Percentiles rank a stretch among this genome's conserved stretches.
phyloP scores from a whole-genome alignment of 2,329 filamentous ascomycete genomes.

The Fusarium equiseti region DNA sequence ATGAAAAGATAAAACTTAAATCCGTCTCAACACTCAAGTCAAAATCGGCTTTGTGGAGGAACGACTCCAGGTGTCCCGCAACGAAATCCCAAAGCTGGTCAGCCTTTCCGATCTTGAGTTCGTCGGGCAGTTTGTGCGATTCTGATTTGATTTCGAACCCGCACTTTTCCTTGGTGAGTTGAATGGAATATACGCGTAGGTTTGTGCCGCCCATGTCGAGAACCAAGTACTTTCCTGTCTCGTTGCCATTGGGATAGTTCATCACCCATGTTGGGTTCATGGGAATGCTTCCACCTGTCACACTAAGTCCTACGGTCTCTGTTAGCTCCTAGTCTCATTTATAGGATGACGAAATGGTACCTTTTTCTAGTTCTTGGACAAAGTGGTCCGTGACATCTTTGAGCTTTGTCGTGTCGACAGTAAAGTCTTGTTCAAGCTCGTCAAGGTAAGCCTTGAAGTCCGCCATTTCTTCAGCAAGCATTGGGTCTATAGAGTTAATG shows the following conservation, averaged over 20 bases:
- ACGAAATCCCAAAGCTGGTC: constrained; percentile 15
- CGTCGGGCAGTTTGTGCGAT: neutral
- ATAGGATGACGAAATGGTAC: neutral
- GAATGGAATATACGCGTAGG: neutral
- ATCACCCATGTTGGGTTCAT: constrained; percentile 28
- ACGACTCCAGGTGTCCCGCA: neutral
- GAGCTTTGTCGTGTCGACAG: constrained; percentile 10
- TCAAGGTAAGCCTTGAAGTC: neutral
- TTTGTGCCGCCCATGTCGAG: constrained; percentile 15
- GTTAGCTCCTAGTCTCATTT: neutral
- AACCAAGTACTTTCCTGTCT: constrained; percentile 5
- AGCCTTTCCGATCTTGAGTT: neutral
- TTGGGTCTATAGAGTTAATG: neutral
- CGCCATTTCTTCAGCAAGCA: neutral
- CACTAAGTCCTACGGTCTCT: neutral
- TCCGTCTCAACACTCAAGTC: neutral
- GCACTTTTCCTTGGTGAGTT: neutral
- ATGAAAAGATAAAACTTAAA: constrained; percentile 90
- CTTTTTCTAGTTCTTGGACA: constrained; percentile 8
- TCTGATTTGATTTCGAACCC: neutral
- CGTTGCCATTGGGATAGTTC: constrained; percentile 8
- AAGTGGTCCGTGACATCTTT: constrained; percentile 17
- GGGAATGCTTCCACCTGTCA: neutral
- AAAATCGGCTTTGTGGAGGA: neutral
- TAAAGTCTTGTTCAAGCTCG: constrained; percentile 6